Evolutionary conservation across 176 grass and related monocot genomes (phyloP), one percentile per base, ranked within the genome.

Genomic region (Oryza nivara): DNA sequence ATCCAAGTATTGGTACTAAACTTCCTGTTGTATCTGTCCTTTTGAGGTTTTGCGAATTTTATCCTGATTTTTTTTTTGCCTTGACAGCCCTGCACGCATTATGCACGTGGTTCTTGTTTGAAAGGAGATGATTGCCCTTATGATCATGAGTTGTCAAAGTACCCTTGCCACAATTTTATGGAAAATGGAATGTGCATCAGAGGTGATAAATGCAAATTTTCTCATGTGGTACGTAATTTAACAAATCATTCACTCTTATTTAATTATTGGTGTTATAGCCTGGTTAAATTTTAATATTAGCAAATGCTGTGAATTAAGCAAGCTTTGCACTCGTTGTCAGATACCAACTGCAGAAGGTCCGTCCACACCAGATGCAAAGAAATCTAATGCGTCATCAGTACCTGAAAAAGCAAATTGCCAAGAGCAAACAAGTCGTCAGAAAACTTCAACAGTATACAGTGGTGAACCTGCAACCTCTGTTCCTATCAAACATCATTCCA

Each of bases 121-220:
- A 99, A 96, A 92, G 96, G 93, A 32, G 88, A 99, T 79, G 91
- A 92, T 25, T 99, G 96, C 76, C 93, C 89, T 65, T 99, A 88
- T 77, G 96, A 99, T 92, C 96, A 99, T 84, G 80, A 94, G 32
- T 83, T 99, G 40, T 96, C 81, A 25, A 99, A 96, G 82, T 92
- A 99, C 78, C 90, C 86, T 61, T 99, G 96, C 75, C 96, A 94
- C 70, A 92, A 96, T 60, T 92, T 92, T 85, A 25, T 89, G 68
- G 86, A 93, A 69, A 92, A 86, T 82, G 90, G 93, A 80, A 89
- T 41, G 77, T 99, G 96, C 41, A 68, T 77, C 16, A 93, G 96
- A 92, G 91, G 93, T 68, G 91, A 88, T 72, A 94, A 84, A 76
- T 99, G 96, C 91, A 96, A 99, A 76, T 99, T 99, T 88, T 99